These are phyloP conservation scores for Ceratonia siliqua DNA, from an alignment of 306 rosid species.

Conservation along the genomic window DNA sequence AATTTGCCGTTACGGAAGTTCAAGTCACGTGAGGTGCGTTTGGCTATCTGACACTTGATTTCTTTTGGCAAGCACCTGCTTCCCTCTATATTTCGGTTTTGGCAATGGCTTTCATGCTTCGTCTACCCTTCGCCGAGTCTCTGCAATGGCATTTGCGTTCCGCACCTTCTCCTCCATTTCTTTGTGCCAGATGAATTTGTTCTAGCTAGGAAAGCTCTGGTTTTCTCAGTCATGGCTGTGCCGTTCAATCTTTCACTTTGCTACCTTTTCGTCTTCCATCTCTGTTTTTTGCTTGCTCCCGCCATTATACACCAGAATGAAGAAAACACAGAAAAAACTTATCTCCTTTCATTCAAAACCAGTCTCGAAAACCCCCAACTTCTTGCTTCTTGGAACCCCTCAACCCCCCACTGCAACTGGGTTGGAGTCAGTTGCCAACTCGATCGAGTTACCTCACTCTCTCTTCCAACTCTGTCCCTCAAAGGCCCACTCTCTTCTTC, in stretches of 20 bases:
- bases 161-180: neutral
- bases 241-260: constrained; percentile 33
- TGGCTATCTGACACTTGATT: constrained; percentile 51
- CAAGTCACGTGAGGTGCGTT: constrained; percentile 82
- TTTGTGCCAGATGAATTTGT: neutral
- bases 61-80: constrained; percentile 28
- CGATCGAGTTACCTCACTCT: constrained; percentile 69
- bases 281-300: constrained; percentile 6
- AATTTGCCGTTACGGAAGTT: constrained; percentile 36
- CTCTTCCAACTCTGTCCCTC: constrained; percentile 56
- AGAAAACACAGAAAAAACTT: constrained; percentile 44
- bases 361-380: constrained; percentile 48
- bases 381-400: constrained; percentile 59
- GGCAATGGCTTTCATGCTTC: constrained; percentile 37
- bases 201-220: neutral
- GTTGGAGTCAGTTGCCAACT: constrained; percentile 66
- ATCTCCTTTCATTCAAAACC: constrained; percentile 69
- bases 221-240: constrained; percentile 28
- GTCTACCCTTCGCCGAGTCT: neutral
- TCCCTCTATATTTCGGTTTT: neutral
- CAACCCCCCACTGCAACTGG: constrained; percentile 74
- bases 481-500: constrained; percentile 51
- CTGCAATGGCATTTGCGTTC: constrained; percentile 30
- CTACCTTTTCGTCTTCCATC: constrained; percentile 26
- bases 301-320: constrained; percentile 24